phyloP scores from a whole-genome alignment of 2,329 filamentous ascomycete genomes.

The Pseudomassariella vexata region DNA sequence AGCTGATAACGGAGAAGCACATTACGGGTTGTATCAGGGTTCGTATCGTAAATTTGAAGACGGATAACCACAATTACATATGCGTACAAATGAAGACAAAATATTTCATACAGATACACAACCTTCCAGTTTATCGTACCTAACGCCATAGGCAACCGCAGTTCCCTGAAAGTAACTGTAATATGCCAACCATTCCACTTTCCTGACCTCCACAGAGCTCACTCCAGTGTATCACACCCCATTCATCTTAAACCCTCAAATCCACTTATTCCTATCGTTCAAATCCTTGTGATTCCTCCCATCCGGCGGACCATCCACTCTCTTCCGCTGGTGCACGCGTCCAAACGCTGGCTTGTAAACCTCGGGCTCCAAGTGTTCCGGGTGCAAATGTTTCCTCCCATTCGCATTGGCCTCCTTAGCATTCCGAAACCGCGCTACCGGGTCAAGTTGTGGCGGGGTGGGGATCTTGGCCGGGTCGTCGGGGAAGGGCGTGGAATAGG shows the following conservation, averaged over 20 bases:
- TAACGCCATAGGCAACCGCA: no score
- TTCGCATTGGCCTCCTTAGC: not conserved
- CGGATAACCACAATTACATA: no score
- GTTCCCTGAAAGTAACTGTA: no score
- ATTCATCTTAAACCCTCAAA: not conserved
- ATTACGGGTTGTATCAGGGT: no score
- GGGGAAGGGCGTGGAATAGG: not conserved
- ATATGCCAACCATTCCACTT: no score
- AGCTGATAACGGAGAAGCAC: no score
- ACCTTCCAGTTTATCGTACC: no score
- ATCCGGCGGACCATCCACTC: slow-evolving; percentile 8
- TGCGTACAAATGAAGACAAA: no score
- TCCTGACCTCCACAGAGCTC: no score
- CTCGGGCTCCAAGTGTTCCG: slow-evolving; percentile 6
- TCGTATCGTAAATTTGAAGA: no score
- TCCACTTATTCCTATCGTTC: slow-evolving; percentile 1
- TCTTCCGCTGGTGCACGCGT: slow-evolving; percentile 5
- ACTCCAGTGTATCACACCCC: no score
- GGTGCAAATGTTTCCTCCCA: slow-evolving; percentile 3
- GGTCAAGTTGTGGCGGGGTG: slow-evolving; percentile 1
- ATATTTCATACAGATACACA: no score
- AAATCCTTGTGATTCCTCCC: slow-evolving; percentile 7
- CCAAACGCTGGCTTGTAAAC: slow-evolving; percentile 9
- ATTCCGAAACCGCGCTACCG: not conserved
- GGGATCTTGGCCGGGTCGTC: not conserved